phyloP scores from a whole-genome alignment of 2,329 filamentous ascomycete species.

The Talaromyces sp. region DNA sequence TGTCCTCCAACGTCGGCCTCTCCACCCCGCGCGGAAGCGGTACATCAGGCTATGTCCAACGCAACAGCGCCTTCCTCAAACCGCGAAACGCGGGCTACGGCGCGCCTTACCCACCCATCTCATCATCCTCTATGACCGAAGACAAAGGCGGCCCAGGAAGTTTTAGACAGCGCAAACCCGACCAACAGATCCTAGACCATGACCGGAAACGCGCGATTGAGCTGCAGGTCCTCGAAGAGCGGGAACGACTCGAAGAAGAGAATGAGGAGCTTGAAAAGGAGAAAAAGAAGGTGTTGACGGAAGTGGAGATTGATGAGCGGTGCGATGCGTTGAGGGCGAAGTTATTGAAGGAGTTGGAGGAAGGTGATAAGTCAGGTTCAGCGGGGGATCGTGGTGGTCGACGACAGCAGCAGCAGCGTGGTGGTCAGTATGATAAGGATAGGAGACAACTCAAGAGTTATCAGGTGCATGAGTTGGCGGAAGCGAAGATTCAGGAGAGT shows the following conservation, averaged over 20 bases:
- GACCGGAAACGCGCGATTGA: constrained; percentile 89
- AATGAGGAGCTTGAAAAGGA: constrained; percentile 68
- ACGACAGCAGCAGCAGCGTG: constrained; percentile 27
- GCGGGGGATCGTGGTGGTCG: constrained; percentile 17
- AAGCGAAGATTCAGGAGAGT: constrained; percentile 94
- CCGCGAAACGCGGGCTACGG: constrained; percentile 69
- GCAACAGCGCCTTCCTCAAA: constrained; percentile 84
- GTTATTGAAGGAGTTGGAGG: constrained; percentile 58
- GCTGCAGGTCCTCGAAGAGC: constrained; percentile 85
- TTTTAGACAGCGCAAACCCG: constrained; percentile 78
- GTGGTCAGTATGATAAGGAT: constrained; percentile 24
- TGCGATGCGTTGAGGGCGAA: constrained; percentile 66
- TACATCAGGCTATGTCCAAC: constrained; percentile 95
- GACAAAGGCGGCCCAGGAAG: constrained; percentile 22
- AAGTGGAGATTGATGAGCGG: constrained; percentile 83
- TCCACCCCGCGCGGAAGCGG: constrained; percentile 91
- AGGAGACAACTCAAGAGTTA: constrained; percentile 72
- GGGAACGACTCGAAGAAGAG: constrained; percentile 89
- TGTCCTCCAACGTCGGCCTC: constrained; percentile 97
- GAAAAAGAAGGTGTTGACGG: constrained; percentile 65
- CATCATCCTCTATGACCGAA: constrained; percentile 21
- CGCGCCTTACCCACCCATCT: constrained; percentile 65
- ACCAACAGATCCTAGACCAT: constrained; percentile 90
- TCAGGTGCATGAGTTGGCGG: constrained; percentile 93
- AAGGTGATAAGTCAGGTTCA: constrained; percentile 30